Base-by-base conservation (phyloP, 495 filamentous ascomycete genomes). In the Penicillium coprophilum region DNA sequence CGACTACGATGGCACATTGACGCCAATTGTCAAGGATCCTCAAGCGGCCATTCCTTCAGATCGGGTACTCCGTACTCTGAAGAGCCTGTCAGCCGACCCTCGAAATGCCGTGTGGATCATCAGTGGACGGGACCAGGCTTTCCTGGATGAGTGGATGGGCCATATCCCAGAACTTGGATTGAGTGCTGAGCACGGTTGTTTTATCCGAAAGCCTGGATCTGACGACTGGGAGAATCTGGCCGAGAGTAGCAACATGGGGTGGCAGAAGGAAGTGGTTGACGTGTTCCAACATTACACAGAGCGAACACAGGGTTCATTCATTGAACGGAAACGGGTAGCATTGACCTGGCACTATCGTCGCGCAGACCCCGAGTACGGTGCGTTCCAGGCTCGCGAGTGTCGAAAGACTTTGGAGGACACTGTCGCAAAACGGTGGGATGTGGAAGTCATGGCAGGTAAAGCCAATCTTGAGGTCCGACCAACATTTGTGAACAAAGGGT, bases 1-100 rank as follows among this genome's bases (percentile, higher is more conserved):
- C 63, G 94, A 98, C 76, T 98, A 97, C 65, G 94, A 98, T 70
- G 94, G 94, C 46, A 98, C 94, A 0, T 83, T 98, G n/a, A 96
- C 95, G 0, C 91, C 91, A 1, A 97, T 98, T 60, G 92, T 97
- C 24, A 84, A 85, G 53, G 90, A 97, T 59, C 95, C 94, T 1
- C 82, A 85, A 56, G 84, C 88, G 8, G 94, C 95, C 3, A 85
- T 96, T 36, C 93, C 94, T 0, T 90, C 91, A 2, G 87, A 93
- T 62, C 82, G 85, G 15, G 84, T 93, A 23, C 83, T 96, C 38
- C 83, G 83, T 30, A 92, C 87, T 24, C 76, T 98, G 52, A 89
- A 88, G 64, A 80, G 77, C 31, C 80, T 98, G 12, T 88, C 93
- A 1, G 79, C 88, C 2, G 89, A 97, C 62, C 82, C 86, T 5